A percentile compares a stretch with the other conserved stretches of the same genome.
Conservation (phyloP, 2,329 filamentous ascomycete genomes). For the Neonectria magnoliae region DNA sequence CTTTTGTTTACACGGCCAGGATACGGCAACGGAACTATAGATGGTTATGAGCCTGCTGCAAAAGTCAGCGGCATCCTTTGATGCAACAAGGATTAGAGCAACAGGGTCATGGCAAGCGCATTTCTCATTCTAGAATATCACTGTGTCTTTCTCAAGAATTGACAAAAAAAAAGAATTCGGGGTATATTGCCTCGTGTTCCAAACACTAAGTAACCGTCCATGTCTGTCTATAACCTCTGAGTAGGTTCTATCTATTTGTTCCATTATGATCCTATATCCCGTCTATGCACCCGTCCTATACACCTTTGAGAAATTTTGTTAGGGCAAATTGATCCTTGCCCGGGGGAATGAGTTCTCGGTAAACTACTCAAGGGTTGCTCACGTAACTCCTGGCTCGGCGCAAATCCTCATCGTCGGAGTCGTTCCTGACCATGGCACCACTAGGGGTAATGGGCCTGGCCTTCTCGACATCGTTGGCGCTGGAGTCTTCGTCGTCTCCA, state of each 20-base stretch:
- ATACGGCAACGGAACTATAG: conserved; percentile 20
- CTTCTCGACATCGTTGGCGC: conserved; percentile 52
- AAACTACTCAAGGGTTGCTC: conserved; percentile 52
- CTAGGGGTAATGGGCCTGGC: conserved; percentile 39
- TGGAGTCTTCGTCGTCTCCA: conserved; percentile 57
- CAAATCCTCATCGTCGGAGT: conserved; percentile 52
- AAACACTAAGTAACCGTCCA: conserved; percentile 21
- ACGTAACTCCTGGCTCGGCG: conserved; percentile 58
- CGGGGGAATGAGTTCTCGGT: not conserved
- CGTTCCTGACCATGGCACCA: conserved; percentile 43
- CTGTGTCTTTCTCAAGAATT: conserved; percentile 5
- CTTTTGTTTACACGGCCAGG: conserved; percentile 8
- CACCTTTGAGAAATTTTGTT: conserved; percentile 1
- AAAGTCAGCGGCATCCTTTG: conserved; percentile 24
- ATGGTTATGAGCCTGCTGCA: conserved; percentile 24
- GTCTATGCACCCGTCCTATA: conserved; percentile 15
- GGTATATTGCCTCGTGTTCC: conserved; percentile 38
- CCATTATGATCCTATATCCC: conserved; percentile 1
- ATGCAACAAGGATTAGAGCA: conserved; percentile 18
- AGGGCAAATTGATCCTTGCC: not conserved
- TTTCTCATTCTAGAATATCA: conserved; percentile 11
- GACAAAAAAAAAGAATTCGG: conserved; percentile 28
- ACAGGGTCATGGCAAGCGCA: conserved; percentile 22
- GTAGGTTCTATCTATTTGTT: conserved; percentile 8
- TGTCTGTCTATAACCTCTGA: conserved; percentile 13